These are phyloP conservation scores for Phytophthora uliginosa DNA, from an alignment of 352 stramenopile species.

Conservation along the genomic window DNA sequence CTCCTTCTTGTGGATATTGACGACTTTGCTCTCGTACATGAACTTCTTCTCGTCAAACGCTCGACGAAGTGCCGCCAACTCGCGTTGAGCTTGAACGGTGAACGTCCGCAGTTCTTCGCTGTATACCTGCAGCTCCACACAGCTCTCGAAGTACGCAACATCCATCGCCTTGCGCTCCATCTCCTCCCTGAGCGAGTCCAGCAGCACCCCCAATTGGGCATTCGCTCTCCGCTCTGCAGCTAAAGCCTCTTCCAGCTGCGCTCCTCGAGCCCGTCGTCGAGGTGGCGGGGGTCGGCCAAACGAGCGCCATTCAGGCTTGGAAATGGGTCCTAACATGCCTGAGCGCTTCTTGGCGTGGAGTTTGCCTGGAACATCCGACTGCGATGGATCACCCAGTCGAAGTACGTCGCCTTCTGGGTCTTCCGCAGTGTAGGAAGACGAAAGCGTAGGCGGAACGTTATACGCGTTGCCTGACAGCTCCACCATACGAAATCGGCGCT, in stretches of 20 bases:
- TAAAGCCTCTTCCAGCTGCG: conserved; percentile 79
- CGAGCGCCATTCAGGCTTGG: conserved; percentile 58
- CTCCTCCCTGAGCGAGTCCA: conserved; percentile 71
- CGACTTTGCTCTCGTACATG: conserved; percentile 56
- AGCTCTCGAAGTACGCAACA: conserved; percentile 80
- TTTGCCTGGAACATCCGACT: conserved; percentile 38
- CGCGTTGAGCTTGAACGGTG: conserved; percentile 41
- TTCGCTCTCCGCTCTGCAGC: conserved; percentile 57
- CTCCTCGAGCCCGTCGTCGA: conserved; percentile 67
- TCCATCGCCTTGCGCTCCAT: conserved; percentile 86
- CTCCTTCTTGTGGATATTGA: conserved; percentile 77
- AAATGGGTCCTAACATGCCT: conserved; percentile 73
- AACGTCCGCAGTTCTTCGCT: conserved; percentile 62
- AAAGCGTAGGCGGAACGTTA: conserved; percentile 25
- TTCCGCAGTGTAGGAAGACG: conserved; percentile 19
- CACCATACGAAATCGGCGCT: conserved; percentile 64
- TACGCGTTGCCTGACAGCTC: conserved; percentile 67
- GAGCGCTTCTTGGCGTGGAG: conserved; percentile 73
- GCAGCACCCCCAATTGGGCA: conserved; percentile 45
- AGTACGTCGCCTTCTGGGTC: conserved; percentile 19
- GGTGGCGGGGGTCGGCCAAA: conserved; percentile 45
- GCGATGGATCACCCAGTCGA: conserved; percentile 2
- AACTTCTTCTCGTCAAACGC: conserved; percentile 69
- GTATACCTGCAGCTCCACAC: conserved; percentile 65
- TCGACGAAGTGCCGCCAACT: conserved; percentile 45